These are phyloP conservation scores for Dendrobium catenatum DNA, from an alignment of 106 monocot species.

Conservation along the genomic window DNA sequence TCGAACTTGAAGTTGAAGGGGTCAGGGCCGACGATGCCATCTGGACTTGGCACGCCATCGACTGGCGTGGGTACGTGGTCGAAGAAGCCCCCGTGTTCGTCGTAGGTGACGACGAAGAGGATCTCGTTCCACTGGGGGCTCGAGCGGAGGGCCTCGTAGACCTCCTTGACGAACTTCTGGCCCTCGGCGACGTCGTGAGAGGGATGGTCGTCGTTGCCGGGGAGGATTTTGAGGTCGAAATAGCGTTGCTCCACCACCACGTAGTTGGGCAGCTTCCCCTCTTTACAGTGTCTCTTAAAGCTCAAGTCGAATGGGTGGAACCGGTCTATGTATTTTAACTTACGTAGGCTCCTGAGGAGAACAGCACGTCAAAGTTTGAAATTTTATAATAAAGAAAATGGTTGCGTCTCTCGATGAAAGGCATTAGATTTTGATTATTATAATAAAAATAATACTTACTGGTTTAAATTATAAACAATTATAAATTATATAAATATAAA, in stretches of 20 bases:
- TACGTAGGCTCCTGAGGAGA: constrained; percentile 54
- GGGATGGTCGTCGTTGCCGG: constrained; percentile 93
- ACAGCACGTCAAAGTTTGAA: background rate
- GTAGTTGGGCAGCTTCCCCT: constrained; percentile 93
- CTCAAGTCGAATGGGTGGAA: constrained; percentile 77
- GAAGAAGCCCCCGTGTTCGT: constrained; percentile 94
- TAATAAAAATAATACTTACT: too few relatives aligned
- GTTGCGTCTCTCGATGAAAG: too few relatives aligned
- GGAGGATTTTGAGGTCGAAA: constrained; percentile 70
- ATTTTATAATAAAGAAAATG: too few relatives aligned
- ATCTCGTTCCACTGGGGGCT: constrained; percentile 90
- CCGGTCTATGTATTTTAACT: constrained; percentile 45
- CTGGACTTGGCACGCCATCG: constrained; percentile 66
- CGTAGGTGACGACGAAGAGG: constrained; percentile 72
- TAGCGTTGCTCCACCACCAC: constrained; percentile 87
- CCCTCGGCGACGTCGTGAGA: constrained; percentile 87
- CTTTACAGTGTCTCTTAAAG: constrained; percentile 72
- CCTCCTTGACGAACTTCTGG: constrained; percentile 77
- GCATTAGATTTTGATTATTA: too few relatives aligned
- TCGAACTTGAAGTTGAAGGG: constrained; percentile 80
- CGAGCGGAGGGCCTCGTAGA: constrained; percentile 85
- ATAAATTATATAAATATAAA: too few relatives aligned
- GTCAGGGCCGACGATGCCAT: constrained; percentile 58
- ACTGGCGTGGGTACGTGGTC: constrained; percentile 80
- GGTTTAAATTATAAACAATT: too few relatives aligned